Evolutionary conservation across 2,329 filamentous ascomycete genomes (phyloP), one percentile per base, ranked within the genome.

Genomic region (Phialophora chinensis): DNA sequence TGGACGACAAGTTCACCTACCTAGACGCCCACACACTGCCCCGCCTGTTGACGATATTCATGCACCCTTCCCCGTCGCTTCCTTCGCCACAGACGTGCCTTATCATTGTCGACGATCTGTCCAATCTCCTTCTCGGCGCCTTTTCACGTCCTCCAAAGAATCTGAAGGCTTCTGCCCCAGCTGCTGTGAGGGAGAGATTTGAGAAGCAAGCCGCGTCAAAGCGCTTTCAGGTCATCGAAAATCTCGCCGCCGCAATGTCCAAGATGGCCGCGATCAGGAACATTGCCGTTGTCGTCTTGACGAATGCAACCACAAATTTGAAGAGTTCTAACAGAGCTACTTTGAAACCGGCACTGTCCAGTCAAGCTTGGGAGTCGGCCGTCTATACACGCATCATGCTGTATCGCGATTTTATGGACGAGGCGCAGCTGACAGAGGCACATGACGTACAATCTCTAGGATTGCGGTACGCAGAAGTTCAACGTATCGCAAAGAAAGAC

Each of bases 281-380:
- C 73, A 83, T 93, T 60, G 90, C 92, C 27, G 83, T 96, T 50
- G 81, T 97, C 2, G 77, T 95, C 23, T 84, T 93, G 57, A 92
- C 89, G 44, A 93, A 96, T 75, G 92, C 90, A 66, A 90, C 89
- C 50, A 96, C 92, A n/a, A 90, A 89, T 71, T 89, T 96, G 79
- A 88, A 90, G 68, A 44, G 11, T 23, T 82, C 88, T 85, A 69
- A 84, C 81, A 70, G 86, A 83, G 90, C 93, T 14, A 86, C 89
- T 11, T 81, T 98, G 57, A 85, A 89, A 61, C 90, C 93, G 17
- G 88, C 91, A 49, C 84, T 97, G 69, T 90, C 90, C 64, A 88
- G 90, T 14, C 84, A 83, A 23, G 87, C 90, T 50, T 97, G 93
- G 93, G 93, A 97, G 67, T 88, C 87, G 69, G 90, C 88, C 35